Percentiles rank a stretch among this genome's conserved stretches.
phyloP scores from a whole-genome alignment of 116 monocot genomes.

The Iris pallida region DNA sequence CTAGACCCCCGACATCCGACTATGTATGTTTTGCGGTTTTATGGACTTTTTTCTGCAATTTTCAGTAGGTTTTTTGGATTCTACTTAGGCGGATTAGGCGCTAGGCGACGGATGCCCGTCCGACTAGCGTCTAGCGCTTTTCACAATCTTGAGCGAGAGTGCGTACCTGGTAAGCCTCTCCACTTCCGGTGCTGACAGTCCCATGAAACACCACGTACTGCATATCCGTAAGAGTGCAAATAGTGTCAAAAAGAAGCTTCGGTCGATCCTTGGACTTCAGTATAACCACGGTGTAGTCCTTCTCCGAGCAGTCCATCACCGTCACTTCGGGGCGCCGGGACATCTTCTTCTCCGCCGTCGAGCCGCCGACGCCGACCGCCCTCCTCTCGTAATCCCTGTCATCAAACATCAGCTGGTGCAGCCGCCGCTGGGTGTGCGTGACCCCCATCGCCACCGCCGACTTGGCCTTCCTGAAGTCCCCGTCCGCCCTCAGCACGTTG shows the following conservation, averaged over 20 bases:
- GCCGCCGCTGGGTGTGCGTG: slow-evolving; percentile 65
- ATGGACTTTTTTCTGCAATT: too few species aligned
- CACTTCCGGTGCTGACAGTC: slow-evolving; percentile 20
- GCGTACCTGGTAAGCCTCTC: slow-evolving; percentile 62
- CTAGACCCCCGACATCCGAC: too few species aligned
- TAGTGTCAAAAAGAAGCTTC: slow-evolving; percentile 75
- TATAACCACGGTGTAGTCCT: slow-evolving; percentile 63
- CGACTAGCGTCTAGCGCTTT: too few species aligned
- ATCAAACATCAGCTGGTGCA: slow-evolving; percentile 86
- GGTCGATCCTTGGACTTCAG: slow-evolving; percentile 60
- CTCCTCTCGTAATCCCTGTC: slow-evolving; percentile 53
- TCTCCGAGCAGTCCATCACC: slow-evolving; percentile 62
- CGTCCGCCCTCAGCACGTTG: slow-evolving; percentile 53
- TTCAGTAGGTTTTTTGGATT: too few species aligned
- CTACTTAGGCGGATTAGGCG: too few species aligned
- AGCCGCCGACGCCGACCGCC: not conserved
- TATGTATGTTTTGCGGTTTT: too few species aligned
- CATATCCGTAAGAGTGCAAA: slow-evolving; percentile 88
- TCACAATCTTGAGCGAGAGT: too few species aligned
- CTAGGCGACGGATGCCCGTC: too few species aligned
- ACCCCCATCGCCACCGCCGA: slow-evolving; percentile 24
- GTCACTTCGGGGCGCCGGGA: slow-evolving; percentile 21
- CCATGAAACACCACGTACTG: slow-evolving; percentile 87
- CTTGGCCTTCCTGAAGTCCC: slow-evolving; percentile 38
- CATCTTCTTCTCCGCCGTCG: not conserved